phyloP scores from a whole-genome alignment of 225 moss, liverwort and hornwort species.

The Sphagnum tenellum region DNA sequence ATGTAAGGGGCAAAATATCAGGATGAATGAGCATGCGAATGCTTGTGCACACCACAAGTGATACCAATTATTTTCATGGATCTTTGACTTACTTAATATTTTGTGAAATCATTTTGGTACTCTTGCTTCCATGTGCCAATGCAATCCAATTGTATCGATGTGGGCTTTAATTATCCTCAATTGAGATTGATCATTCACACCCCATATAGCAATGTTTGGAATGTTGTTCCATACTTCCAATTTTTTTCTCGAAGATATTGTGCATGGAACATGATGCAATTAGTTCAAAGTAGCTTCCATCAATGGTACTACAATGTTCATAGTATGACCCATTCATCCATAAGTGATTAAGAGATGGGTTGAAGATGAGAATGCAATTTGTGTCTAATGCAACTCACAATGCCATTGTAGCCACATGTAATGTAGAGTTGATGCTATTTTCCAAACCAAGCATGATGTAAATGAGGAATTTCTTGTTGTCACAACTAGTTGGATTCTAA shows the following conservation, averaged over 20 bases:
- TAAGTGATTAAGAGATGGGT: conserved; percentile 28
- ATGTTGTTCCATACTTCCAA: no score
- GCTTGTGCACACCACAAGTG: conserved; percentile 45
- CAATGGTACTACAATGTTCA: conserved; percentile 13
- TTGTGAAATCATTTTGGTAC: no score
- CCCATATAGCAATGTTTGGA: no score
- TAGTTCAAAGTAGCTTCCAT: conserved; percentile 38
- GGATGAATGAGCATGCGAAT: conserved; percentile 27
- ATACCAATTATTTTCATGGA: no score
- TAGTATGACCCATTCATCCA: conserved; percentile 45
- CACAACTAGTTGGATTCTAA: conserved; percentile 33
- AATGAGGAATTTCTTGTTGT: conserved; percentile 32
- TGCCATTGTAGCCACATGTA: conserved; percentile 26
- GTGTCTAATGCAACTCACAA: conserved; percentile 38
- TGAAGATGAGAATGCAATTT: conserved; percentile 32
- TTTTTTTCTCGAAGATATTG: not conserved
- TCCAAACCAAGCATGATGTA: conserved; percentile 23
- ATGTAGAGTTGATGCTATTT: conserved; percentile 27
- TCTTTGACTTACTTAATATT: no score
- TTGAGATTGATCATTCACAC: no score
- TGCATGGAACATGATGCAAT: conserved; percentile 25
- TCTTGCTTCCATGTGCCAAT: no score
- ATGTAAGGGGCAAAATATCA: conserved; percentile 11
- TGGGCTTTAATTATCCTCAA: no score
- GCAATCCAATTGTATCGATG: no score